Evolutionary conservation across 2,329 filamentous ascomycete genomes (phyloP).

Genomic region (Sphaerulina populicola): DNA sequence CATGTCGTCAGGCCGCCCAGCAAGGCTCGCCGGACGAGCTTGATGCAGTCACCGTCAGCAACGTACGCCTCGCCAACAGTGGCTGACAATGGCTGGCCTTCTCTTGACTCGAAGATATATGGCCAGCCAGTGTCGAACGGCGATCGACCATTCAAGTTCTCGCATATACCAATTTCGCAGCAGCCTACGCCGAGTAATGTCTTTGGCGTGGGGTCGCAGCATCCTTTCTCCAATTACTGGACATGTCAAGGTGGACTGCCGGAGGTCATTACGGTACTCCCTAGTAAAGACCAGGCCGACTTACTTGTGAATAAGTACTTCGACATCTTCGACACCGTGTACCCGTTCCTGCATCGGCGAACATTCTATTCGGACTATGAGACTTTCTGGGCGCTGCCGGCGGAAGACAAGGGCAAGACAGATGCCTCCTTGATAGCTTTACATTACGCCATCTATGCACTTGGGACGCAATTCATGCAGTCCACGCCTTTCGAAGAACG

Average conservation of each 20-base stretch:
- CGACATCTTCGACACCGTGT: conserved; percentile 64
- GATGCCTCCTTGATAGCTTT: conserved; percentile 65
- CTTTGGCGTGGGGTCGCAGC: conserved; percentile 70
- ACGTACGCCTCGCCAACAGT: conserved; percentile 21
- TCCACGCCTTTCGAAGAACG: conserved; percentile 50
- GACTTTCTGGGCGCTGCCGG: conserved; percentile 59
- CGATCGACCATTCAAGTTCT: conserved; percentile 49
- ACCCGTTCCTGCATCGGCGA: conserved; percentile 68
- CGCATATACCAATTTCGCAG: conserved; percentile 60
- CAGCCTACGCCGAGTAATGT: conserved; percentile 64
- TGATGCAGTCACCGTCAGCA: conserved; percentile 17
- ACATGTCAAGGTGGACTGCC: conserved; percentile 66
- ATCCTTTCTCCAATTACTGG: conserved; percentile 79
- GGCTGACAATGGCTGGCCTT: conserved; percentile 27
- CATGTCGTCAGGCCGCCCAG: conserved; percentile 31
- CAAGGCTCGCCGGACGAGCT: conserved; percentile 30
- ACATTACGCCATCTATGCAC: conserved; percentile 67
- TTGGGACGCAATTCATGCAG: conserved; percentile 70
- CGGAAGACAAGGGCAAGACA: conserved; percentile 48
- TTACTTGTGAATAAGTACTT: conserved; percentile 52
- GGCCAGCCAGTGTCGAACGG: conserved; percentile 14
- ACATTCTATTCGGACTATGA: conserved; percentile 72
- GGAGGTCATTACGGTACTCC: conserved; percentile 67
- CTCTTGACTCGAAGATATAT: conserved; percentile 21
- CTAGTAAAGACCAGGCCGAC: conserved; percentile 67